Conservation (phyloP, 1,139 yeast species). For the Candida sp. region DNA sequence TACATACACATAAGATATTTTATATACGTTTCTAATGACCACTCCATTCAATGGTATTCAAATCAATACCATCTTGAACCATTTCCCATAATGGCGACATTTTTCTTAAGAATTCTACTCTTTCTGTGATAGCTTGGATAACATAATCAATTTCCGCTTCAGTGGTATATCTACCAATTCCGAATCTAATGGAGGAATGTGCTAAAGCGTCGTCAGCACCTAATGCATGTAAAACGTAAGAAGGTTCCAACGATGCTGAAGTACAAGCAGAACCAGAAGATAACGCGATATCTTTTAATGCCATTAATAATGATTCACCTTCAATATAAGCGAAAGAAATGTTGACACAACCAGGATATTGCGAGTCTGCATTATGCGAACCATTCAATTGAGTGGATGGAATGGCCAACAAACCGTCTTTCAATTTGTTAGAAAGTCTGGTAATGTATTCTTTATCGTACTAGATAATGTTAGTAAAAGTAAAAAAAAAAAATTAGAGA, state of each 20-base stretch:
- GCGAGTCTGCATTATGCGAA: slow-evolving; percentile 52
- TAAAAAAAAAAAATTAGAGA: background rate
- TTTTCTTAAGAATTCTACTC: slow-evolving; percentile 90
- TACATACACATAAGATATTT: background rate
- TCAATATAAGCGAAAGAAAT: slow-evolving; percentile 96
- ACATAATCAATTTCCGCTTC: slow-evolving; percentile 96
- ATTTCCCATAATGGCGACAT: slow-evolving; percentile 98
- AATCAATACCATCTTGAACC: slow-evolving; percentile 98
- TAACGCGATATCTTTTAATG: slow-evolving; percentile 92
- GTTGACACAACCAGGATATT: slow-evolving; percentile 92
- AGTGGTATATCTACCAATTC: slow-evolving; percentile 96
- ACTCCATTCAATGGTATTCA: slow-evolving; percentile 94
- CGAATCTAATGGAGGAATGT: slow-evolving; percentile 95
- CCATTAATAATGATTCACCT: slow-evolving; percentile 98
- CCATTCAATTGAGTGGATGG: slow-evolving; percentile 94
- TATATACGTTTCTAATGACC: slow-evolving; percentile 51
- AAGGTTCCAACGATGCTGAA: slow-evolving; percentile 96
- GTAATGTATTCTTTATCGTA: slow-evolving; percentile 72
- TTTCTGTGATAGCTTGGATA: slow-evolving; percentile 77
- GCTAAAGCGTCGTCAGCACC: slow-evolving; percentile 99
- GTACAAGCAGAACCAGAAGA: slow-evolving; percentile 99
- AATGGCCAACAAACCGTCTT: slow-evolving; percentile 68
- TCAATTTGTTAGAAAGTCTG: slow-evolving; percentile 68
- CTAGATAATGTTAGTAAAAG: slow-evolving; percentile 17
- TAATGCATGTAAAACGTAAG: slow-evolving; percentile 91